Conservation (phyloP, 2,329 filamentous ascomycete genomes). For the Chaetothyriales sp. region DNA sequence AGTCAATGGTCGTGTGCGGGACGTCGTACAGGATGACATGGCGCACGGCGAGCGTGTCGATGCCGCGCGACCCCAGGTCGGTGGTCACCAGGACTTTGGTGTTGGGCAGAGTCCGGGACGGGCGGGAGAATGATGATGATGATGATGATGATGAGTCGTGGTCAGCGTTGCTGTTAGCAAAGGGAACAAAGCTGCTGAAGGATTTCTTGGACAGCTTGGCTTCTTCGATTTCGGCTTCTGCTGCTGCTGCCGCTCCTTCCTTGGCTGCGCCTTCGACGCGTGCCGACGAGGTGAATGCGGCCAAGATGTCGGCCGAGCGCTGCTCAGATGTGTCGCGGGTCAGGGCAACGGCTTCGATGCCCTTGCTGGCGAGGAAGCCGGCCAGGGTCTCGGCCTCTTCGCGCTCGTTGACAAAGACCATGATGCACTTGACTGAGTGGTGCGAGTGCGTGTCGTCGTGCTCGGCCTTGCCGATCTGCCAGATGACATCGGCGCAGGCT, state of each 20-base stretch:
- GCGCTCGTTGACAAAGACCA: conserved; percentile 94
- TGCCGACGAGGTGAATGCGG: conserved; percentile 48
- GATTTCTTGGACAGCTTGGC: not conserved
- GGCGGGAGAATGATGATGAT: conserved; percentile 7
- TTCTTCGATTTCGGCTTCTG: conserved; percentile 2
- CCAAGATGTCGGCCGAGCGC: conserved; percentile 61
- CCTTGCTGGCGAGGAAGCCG: conserved; percentile 63
- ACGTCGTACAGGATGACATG: conserved; percentile 93
- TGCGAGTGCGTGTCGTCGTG: conserved; percentile 41
- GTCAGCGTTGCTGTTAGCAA: conserved; percentile 19
- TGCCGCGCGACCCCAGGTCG: conserved; percentile 79
- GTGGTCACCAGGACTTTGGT: conserved; percentile 89
- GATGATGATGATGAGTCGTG: conserved; percentile 19
- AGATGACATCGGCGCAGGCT: conserved; percentile 88
- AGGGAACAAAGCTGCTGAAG: conserved; percentile 10
- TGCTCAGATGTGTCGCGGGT: conserved; percentile 70
- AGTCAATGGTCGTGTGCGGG: conserved; percentile 95
- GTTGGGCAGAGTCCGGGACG: conserved; percentile 47
- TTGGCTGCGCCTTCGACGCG: conserved; percentile 12
- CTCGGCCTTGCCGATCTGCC: conserved; percentile 72
- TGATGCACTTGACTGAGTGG: conserved; percentile 54
- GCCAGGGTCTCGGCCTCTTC: conserved; percentile 73
- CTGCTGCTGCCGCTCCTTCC: conserved; percentile 6
- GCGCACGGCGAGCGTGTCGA: conserved; percentile 80
- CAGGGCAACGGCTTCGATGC: conserved; percentile 73